Evolutionary conservation across 2,329 filamentous ascomycete genomes (phyloP).

Genomic region (Scorias spongiosa): DNA sequence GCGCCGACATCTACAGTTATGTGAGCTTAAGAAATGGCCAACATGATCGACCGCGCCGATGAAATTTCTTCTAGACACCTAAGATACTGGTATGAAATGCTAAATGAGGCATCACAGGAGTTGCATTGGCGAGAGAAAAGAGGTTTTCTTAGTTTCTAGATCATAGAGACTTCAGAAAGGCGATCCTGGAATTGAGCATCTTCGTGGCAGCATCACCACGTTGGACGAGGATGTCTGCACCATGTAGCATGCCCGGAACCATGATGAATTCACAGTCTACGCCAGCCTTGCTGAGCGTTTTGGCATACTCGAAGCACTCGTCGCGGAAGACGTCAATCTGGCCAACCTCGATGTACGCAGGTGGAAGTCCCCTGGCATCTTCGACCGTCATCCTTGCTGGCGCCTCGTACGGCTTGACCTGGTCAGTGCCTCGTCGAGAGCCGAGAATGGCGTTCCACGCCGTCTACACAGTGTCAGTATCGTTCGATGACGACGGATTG

Average conservation of each 20-base stretch:
- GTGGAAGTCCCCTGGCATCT: constrained; percentile 26
- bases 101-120: too few relatives aligned
- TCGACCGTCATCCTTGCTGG: constrained; percentile 20
- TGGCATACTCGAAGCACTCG: constrained; percentile 27
- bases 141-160: too few relatives aligned
- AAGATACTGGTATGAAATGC: too few relatives aligned
- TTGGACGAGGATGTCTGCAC: constrained; percentile 20
- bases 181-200: neutral
- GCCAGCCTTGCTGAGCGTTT: constrained; percentile 25
- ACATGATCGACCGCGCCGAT: too few relatives aligned
- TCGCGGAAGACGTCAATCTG: constrained; percentile 30
- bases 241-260: constrained; percentile 28
- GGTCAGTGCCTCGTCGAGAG: constrained; percentile 16
- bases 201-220: neutral
- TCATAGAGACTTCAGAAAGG: constrained; percentile 7
- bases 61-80: too few relatives aligned
- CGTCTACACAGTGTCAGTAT: constrained; percentile 6
- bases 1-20: too few relatives aligned
- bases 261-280: constrained; percentile 31
- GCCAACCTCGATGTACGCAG: constrained; percentile 31
- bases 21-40: too few relatives aligned
- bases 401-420: constrained; percentile 23
- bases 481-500: neutral
- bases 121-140: too few relatives aligned
- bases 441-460: constrained; percentile 30